phyloP scores from a whole-genome alignment of 2,329 filamentous ascomycete species.

The Trichoderma hamatum region DNA sequence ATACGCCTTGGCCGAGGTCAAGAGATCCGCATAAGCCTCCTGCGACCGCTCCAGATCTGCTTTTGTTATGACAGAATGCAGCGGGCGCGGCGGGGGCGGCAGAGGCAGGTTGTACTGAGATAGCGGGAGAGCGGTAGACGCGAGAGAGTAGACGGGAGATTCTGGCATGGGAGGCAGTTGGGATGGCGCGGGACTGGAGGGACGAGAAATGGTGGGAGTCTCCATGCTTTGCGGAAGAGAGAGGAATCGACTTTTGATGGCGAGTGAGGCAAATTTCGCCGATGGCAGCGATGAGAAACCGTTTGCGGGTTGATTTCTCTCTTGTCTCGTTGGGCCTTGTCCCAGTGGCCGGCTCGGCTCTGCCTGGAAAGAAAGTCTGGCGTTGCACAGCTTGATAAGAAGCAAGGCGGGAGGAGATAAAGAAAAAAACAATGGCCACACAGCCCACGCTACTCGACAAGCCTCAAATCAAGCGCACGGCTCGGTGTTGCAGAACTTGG shows the following conservation, averaged over 20 bases:
- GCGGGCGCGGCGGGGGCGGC: conserved; percentile 61
- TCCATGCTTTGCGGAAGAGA: conserved; percentile 3
- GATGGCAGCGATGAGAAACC: conserved; percentile 4
- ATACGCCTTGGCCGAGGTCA: conserved; percentile 65
- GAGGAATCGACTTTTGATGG: background rate
- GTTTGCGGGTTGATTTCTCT: background rate
- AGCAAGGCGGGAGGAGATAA: background rate
- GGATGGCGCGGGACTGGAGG: conserved; percentile 56
- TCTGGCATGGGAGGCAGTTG: conserved; percentile 62
- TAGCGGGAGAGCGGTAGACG: conserved; percentile 63
- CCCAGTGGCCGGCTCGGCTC: background rate
- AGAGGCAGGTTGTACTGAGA: conserved; percentile 62
- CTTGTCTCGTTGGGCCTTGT: background rate
- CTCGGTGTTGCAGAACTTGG: background rate
- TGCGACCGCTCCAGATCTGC: conserved; percentile 66
- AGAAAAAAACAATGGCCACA: background rate
- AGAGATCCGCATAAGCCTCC: conserved; percentile 62
- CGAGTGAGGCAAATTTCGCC: too few species aligned
- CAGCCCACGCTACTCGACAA: background rate
- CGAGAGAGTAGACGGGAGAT: conserved; percentile 66
- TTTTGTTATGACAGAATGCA: conserved; percentile 63
- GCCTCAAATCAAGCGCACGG: background rate
- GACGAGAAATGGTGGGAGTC: conserved; percentile 36
- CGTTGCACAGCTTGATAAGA: conserved; percentile 10
- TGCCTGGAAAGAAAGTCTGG: background rate